Conservation (phyloP, 2,329 filamentous ascomycete genomes). For the Neonectria punicea region DNA sequence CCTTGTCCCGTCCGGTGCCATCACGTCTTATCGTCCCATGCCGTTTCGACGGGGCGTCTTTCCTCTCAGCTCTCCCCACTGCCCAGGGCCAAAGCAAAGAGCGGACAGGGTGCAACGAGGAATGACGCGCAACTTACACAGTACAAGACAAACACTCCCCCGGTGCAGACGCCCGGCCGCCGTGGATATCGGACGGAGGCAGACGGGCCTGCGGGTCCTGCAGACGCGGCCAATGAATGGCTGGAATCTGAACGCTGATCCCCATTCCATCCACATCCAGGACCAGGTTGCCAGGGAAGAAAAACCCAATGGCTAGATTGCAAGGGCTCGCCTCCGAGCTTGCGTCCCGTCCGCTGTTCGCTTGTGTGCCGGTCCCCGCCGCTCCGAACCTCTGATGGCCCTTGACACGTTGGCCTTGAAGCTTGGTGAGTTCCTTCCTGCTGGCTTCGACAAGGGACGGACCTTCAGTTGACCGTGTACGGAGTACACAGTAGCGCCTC, state of each 20-base stretch:
- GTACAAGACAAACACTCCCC: not conserved
- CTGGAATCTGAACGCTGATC: not conserved
- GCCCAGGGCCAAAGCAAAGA: conserved; percentile 13
- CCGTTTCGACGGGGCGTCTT: conserved; percentile 13
- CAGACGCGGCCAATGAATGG: conserved; percentile 28
- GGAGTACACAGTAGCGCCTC: not conserved
- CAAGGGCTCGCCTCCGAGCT: conserved; percentile 22
- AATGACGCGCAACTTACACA: conserved; percentile 16
- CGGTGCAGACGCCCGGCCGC: not conserved
- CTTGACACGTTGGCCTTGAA: conserved; percentile 1
- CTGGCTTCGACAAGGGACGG: conserved; percentile 13
- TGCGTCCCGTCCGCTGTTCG: conserved; percentile 21
- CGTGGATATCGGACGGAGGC: conserved; percentile 22
- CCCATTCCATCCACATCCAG: conserved; percentile 10
- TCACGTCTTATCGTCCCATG: conserved; percentile 32
- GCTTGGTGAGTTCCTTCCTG: not conserved
- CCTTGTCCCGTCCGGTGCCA: conserved; percentile 21
- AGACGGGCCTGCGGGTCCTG: conserved; percentile 19
- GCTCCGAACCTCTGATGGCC: conserved; percentile 6
- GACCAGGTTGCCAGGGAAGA: not conserved
- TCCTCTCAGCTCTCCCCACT: not conserved
- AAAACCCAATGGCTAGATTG: conserved; percentile 25
- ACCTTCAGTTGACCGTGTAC: not conserved
- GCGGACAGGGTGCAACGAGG: conserved; percentile 5
- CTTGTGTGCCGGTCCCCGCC: conserved; percentile 26